phyloP scores from a whole-genome alignment of 495 filamentous ascomycete species.

The Cryomyces minteri region DNA sequence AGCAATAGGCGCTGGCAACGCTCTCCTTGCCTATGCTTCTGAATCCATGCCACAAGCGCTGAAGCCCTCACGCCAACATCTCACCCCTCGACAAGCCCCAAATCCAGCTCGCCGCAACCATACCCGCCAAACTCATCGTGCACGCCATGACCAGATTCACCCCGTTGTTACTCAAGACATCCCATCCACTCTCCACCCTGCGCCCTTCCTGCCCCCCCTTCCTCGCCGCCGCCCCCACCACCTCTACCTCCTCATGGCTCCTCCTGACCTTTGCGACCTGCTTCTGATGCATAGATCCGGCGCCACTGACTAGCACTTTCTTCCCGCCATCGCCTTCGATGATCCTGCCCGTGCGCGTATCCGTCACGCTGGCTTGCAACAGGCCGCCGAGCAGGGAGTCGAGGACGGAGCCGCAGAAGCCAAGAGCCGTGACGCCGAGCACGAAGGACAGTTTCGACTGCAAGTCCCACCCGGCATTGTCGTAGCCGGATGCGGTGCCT shows the following conservation, averaged over 20 bases:
- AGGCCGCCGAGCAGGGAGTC: conserved; percentile 77
- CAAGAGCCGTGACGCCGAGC: conserved; percentile 46
- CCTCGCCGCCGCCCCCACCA: conserved; percentile 4
- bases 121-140: conserved; percentile 60
- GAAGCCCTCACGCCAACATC: too few species aligned
- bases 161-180: conserved; percentile 80
- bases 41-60: too few species aligned
- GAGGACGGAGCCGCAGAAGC: conserved; percentile 57
- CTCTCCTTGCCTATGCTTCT: too few species aligned
- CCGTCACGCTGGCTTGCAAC: conserved; percentile 74
- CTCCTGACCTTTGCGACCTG: conserved; percentile 6
- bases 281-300: conserved; percentile 7
- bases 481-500: neutral
- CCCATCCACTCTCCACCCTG: conserved; percentile 50
- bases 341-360: conserved; percentile 65
- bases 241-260: conserved; percentile 13
- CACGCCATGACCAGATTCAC: conserved; percentile 85
- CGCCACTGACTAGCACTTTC: conserved; percentile 34
- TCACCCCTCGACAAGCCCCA: conserved; percentile 3
- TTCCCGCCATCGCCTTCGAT: conserved; percentile 73
- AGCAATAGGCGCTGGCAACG: too few species aligned
- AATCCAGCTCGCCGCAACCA: conserved; percentile 27
- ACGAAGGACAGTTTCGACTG: conserved; percentile 35
- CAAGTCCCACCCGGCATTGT: conserved; percentile 21
- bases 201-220: conserved; percentile 40